Base-by-base conservation (phyloP, 768 basidiomycete species). In the Ramaria rubella region DNA sequence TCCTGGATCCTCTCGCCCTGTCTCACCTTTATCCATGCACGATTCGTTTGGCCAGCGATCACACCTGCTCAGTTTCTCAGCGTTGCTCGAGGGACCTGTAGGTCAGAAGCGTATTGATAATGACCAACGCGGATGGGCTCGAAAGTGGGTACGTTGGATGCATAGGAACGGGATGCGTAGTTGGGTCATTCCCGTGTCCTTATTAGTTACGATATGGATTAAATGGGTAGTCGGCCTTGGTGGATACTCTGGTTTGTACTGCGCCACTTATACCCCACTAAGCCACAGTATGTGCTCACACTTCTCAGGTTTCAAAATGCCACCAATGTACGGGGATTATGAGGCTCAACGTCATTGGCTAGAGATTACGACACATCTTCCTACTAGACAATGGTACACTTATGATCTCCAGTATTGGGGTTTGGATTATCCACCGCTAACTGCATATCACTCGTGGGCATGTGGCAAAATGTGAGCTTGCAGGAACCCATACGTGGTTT, bases 331-430 rank as follows among this genome's bases (percentile, higher is more conserved):
- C 61, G 93, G 93, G 3, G 93, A 95, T 70, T 95, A 90, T 62
- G 93, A 95, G 68, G 93, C 93, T 0, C 93, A 94, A 65, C 75
- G 93, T 52, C 93, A 94, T 70, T 95, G 93, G 93, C 90, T 95
- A 89, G 93, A 94, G 63, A 67, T 95, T 36, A 91, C 90, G 2
- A 69, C 84, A 24, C 87, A 94, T 65, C 73, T 92, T 0, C 89
- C 93, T 0, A 63, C 81, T 19, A 72, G 71, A 14, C 71, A 86
- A 59, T 97, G 94, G 94, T 97, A 97, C 69, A 83, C 72, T 1
- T 90, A 93, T 68, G 90, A 95, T 64, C 75, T 90, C 29, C 81
- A 81, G 33, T 95, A 95, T 65, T 97, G 94, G 94, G 91, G 91
- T 0, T 76, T 97, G 50, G 94, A 97, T 70, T 97, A 97, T 72